Percentiles rank a stretch among this genome's conserved stretches.
These are phyloP conservation scores for Botrytis paeoniae DNA, from an alignment of 2,329 filamentous ascomycete genomes.

Conservation along the genomic window DNA sequence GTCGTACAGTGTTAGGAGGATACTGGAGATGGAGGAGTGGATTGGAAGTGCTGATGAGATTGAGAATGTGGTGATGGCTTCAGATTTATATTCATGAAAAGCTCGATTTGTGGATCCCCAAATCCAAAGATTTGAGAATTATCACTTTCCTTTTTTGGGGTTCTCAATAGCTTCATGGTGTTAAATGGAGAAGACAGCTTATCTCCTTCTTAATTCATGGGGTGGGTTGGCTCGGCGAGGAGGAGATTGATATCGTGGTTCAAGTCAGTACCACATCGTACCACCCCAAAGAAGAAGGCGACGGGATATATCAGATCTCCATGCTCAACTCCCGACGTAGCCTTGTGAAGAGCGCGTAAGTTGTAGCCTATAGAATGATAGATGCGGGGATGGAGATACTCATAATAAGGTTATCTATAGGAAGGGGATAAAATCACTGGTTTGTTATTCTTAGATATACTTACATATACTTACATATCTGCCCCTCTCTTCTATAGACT, in stretches of 20 bases:
- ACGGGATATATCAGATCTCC: no score
- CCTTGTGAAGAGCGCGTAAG: background rate
- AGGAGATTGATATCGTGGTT: background rate
- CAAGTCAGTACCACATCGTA: background rate
- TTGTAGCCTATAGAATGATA: background rate
- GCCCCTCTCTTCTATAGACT: background rate
- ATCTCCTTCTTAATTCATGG: constrained; percentile 5
- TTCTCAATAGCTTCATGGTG: background rate
- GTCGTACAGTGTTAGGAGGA: background rate
- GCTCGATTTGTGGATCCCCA: background rate
- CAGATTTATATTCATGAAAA: background rate
- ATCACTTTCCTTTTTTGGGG: constrained; percentile 7
- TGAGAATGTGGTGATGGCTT: background rate
- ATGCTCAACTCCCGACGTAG: no score
- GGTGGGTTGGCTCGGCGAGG: background rate
- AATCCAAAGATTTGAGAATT: background rate
- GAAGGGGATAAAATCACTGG: background rate
- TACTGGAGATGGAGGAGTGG: background rate
- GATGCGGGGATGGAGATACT: background rate
- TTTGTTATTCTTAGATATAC: background rate
- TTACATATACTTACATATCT: background rate
- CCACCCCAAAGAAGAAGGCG: constrained; percentile 9
- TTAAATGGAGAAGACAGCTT: background rate
- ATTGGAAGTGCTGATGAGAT: background rate
- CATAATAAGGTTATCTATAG: background rate